These are phyloP conservation scores for Kodamaea suecica DNA, from an alignment of 1,139 yeast genomes.

Conservation along the genomic window DNA sequence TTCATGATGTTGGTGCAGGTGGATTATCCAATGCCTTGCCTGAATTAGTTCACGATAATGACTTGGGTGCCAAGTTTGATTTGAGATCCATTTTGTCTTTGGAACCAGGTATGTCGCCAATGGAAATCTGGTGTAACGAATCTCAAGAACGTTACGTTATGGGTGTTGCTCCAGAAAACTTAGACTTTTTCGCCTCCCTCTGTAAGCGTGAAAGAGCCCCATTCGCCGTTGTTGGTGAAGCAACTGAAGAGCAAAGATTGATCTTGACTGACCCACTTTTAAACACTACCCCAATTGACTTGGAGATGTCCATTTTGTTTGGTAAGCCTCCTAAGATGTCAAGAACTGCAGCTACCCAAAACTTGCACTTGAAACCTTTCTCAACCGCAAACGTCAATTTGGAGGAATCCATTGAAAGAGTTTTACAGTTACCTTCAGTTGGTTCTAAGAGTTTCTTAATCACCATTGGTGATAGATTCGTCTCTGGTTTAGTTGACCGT, in stretches of 20 bases:
- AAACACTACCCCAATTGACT: slow-evolving; percentile 82
- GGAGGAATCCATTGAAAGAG: slow-evolving; percentile 75
- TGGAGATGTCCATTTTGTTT: slow-evolving; percentile 94
- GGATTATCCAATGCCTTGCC: slow-evolving; percentile 97
- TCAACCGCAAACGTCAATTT: slow-evolving; percentile 30
- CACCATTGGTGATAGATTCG: slow-evolving; percentile 96
- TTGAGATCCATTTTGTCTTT: slow-evolving; percentile 84
- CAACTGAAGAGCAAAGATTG: slow-evolving; percentile 82
- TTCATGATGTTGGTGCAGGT: slow-evolving; percentile 99
- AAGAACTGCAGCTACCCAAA: slow-evolving; percentile 66
- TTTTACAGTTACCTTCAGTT: slow-evolving; percentile 86
- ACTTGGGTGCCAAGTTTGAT: slow-evolving; percentile 90
- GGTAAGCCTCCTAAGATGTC: slow-evolving; percentile 98
- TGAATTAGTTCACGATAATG: slow-evolving; percentile 95
- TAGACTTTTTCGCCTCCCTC: slow-evolving; percentile 67
- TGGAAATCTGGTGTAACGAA: slow-evolving; percentile 99
- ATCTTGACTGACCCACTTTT: slow-evolving; percentile 76
- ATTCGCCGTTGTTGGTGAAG: slow-evolving; percentile 91
- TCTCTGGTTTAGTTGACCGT: slow-evolving; percentile 94
- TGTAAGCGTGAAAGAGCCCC: slow-evolving; percentile 97
- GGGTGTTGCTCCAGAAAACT: slow-evolving; percentile 82
- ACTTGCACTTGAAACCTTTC: slow-evolving; percentile 54
- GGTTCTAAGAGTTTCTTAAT: slow-evolving; percentile 94
- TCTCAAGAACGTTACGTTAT: slow-evolving; percentile 97
- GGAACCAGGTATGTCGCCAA: slow-evolving; percentile 98